These are phyloP conservation scores for Tolypocladium cylindrosporum DNA, from an alignment of 2,329 filamentous ascomycete genomes.

Conservation along the genomic window DNA sequence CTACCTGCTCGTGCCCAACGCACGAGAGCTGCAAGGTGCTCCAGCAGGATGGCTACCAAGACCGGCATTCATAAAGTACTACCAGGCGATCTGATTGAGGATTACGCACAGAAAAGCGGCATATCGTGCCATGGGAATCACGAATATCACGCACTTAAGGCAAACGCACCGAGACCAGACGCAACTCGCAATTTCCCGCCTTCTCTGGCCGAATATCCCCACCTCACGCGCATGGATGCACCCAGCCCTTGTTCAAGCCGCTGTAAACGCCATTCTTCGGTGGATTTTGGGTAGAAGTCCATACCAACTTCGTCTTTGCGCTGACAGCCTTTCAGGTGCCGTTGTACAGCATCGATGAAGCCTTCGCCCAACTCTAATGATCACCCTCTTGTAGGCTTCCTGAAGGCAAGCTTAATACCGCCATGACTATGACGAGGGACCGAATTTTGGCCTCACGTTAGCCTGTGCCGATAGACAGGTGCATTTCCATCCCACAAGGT, in stretches of 20 bases:
- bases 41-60: neutral
- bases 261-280: neutral
- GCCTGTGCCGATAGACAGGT: too few relatives aligned
- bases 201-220: neutral
- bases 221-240: neutral
- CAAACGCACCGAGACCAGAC: neutral
- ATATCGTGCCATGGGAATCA: neutral
- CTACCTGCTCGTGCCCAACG: neutral
- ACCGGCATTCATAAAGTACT: neutral
- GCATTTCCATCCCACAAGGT: too few relatives aligned
- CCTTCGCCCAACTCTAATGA: neutral
- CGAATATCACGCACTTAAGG: neutral
- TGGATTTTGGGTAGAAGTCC: neutral
- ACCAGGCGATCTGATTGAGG: neutral
- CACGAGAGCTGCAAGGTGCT: neutral
- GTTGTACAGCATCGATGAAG: neutral
- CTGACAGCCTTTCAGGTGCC: neutral
- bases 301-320: neutral
- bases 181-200: neutral
- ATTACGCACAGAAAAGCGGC: neutral
- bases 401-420: neutral
- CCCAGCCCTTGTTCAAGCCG: neutral
- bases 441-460: too few relatives aligned
- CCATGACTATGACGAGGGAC: too few relatives aligned
- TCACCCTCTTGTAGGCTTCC: neutral